Percentiles rank a stretch among this genome's conserved stretches.
phyloP scores from a whole-genome alignment of 768 basidiomycete genomes.

The Roridomyces roridus region DNA sequence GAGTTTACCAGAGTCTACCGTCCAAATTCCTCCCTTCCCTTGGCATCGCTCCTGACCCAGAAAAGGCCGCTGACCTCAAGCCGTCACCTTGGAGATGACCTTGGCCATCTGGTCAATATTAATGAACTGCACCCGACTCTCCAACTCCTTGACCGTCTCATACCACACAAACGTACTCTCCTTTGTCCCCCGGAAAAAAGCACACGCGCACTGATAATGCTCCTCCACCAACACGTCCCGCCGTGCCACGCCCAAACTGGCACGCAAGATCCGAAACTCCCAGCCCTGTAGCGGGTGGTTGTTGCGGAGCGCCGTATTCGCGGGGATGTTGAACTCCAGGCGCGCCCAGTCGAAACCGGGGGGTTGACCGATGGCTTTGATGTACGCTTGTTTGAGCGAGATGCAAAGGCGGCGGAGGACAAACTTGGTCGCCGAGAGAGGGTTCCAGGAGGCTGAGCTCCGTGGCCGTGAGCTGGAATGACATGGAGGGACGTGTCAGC shows the following conservation, averaged over 20 bases:
- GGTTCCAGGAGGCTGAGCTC: conserved; percentile 61
- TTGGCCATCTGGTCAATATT: conserved; percentile 84
- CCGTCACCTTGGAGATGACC: conserved; percentile 76
- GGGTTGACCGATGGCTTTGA: conserved; percentile 84
- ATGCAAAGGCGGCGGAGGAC: conserved; percentile 78
- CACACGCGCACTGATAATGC: conserved; percentile 77
- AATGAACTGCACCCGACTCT: conserved; percentile 85
- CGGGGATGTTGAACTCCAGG: conserved; percentile 79
- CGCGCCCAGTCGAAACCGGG: conserved; percentile 82
- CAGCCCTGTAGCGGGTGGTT: conserved; percentile 74
- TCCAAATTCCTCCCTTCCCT: too few relatives aligned
- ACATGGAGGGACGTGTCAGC: not conserved
- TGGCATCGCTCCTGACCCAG: too few relatives aligned
- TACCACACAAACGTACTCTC: conserved; percentile 78
- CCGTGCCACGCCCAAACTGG: conserved; percentile 72
- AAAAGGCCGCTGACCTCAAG: conserved; percentile 43
- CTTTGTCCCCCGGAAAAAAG: conserved; percentile 73
- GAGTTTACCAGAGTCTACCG: too few relatives aligned
- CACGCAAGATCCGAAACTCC: conserved; percentile 86
- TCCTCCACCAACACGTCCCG: conserved; percentile 63
- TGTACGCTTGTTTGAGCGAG: conserved; percentile 81
- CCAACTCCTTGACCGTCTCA: conserved; percentile 67
- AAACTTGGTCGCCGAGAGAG: conserved; percentile 63
- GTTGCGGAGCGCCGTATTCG: conserved; percentile 67
- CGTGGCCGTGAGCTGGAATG: conserved; percentile 35